These are phyloP conservation scores for Inonotus obliquus DNA, from an alignment of 1,284 basidiomycete species.

Conservation along the genomic window DNA sequence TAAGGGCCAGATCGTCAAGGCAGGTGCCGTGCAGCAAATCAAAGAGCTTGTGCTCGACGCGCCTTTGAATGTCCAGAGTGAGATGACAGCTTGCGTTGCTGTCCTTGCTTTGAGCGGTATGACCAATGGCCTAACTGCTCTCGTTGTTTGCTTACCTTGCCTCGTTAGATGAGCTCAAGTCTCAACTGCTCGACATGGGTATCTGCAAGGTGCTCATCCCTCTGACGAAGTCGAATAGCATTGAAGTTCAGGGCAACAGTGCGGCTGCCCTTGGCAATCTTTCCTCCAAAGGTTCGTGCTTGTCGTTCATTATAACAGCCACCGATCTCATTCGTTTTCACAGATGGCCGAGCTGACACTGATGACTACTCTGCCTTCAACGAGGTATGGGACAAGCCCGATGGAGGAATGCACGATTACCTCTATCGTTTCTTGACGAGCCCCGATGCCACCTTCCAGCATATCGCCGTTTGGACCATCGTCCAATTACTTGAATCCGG, in stretches of 20 bases:
- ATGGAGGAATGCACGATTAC: conserved; percentile 95
- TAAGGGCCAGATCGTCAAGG: conserved; percentile 97
- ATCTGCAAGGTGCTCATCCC: conserved; percentile 98
- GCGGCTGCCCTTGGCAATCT: conserved; percentile 97
- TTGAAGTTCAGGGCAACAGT: conserved; percentile 98
- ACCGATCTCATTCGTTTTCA: conserved; percentile 1
- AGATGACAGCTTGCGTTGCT: conserved; percentile 99
- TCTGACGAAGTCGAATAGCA: conserved; percentile 91
- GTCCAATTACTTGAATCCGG: conserved; percentile 95
- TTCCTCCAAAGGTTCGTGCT: conserved; percentile 82
- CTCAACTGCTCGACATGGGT: conserved; percentile 95
- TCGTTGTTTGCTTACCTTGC: not conserved
- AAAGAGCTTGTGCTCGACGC: conserved; percentile 95
- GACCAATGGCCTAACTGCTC: conserved; percentile 24
- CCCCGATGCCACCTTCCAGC: conserved; percentile 98
- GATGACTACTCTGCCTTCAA: conserved; percentile 99
- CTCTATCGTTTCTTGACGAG: conserved; percentile 92
- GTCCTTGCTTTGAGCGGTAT: conserved; percentile 88
- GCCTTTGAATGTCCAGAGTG: conserved; percentile 95
- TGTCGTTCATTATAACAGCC: not conserved
- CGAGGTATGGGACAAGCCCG: conserved; percentile 96
- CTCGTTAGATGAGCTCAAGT: conserved; percentile 84
- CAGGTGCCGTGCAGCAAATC: conserved; percentile 97
- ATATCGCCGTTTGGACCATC: conserved; percentile 99
- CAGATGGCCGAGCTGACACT: conserved; percentile 71